Evolutionary conservation across 352 stramenopile genomes (phyloP).

Genomic region (Phytophthora vignae): DNA sequence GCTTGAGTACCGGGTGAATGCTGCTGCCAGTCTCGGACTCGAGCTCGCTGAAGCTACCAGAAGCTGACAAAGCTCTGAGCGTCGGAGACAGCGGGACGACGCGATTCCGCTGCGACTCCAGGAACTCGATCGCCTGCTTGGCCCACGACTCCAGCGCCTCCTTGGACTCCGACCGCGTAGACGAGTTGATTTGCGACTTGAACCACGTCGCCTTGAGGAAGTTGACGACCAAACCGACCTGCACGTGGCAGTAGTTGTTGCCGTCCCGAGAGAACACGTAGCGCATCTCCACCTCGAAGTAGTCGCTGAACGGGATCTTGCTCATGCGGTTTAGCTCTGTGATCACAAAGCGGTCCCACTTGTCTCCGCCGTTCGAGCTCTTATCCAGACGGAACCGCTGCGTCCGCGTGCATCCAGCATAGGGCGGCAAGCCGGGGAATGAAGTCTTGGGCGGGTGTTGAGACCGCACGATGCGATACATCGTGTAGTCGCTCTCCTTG

Average conservation of each 20-base stretch:
- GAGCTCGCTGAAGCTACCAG: conserved; percentile 33
- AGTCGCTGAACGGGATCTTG: conserved; percentile 83
- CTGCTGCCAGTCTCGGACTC: conserved; percentile 23
- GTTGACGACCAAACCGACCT: conserved; percentile 77
- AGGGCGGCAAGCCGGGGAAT: conserved; percentile 64
- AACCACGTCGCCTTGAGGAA: conserved; percentile 88
- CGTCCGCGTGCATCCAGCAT: conserved; percentile 53
- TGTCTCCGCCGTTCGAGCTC: conserved; percentile 46
- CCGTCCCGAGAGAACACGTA: conserved; percentile 82
- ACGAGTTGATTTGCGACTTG: conserved; percentile 86
- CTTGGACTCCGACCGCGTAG: conserved; percentile 74
- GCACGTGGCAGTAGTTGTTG: conserved; percentile 77
- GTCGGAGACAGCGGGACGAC: conserved; percentile 29
- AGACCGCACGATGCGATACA: conserved; percentile 53
- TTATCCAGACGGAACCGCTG: conserved; percentile 64
- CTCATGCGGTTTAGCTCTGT: conserved; percentile 73
- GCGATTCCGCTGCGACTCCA: conserved; percentile 47
- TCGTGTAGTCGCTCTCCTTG: conserved; percentile 57
- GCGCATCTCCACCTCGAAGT: conserved; percentile 86
- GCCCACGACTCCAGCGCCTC: conserved; percentile 72
- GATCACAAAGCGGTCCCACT: conserved; percentile 70
- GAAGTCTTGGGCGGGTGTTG: conserved; percentile 71
- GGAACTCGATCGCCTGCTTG: conserved; percentile 56
- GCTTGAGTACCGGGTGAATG: conserved; percentile 27
- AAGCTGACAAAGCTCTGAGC: conserved; percentile 17